Evolutionary conservation across 2,329 filamentous ascomycete species (phyloP).

Genomic region (Rhynchosporium graminicola): DNA sequence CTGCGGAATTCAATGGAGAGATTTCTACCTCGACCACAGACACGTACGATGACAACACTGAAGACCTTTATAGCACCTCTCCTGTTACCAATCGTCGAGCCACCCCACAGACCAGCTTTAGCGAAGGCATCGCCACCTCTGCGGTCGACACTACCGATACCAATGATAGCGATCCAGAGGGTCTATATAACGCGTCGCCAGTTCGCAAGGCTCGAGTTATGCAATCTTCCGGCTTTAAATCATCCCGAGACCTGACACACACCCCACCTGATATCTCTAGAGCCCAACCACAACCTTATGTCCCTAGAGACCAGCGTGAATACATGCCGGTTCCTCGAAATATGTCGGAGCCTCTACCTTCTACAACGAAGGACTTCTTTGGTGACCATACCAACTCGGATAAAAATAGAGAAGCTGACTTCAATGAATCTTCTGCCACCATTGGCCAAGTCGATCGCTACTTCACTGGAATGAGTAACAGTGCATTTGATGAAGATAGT

Average conservation of each 20-base stretch:
- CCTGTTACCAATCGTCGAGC: neutral
- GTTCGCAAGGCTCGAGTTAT: too few species aligned
- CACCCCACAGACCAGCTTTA: neutral
- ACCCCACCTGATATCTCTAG: neutral
- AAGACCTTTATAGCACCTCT: neutral
- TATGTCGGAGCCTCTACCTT: neutral
- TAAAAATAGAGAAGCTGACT: neutral
- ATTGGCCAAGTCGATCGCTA: neutral
- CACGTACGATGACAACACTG: neutral
- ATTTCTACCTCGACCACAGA: neutral
- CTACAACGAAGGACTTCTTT: neutral
- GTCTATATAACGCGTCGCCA: too few species aligned
- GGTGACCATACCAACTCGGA: neutral
- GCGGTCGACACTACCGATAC: too few species aligned
- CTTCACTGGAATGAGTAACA: neutral
- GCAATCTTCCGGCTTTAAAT: too few species aligned
- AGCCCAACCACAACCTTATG: neutral
- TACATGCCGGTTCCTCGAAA: neutral
- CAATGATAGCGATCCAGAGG: too few species aligned
- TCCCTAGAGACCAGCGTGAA: neutral
- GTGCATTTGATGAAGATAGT: neutral
- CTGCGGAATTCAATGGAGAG: neutral
- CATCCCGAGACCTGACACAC: neutral
- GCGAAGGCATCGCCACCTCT: neutral
- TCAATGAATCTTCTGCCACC: conserved; percentile 4